Conservation (phyloP, 768 basidiomycete species). For the Gloeophyllum trabeum region DNA sequence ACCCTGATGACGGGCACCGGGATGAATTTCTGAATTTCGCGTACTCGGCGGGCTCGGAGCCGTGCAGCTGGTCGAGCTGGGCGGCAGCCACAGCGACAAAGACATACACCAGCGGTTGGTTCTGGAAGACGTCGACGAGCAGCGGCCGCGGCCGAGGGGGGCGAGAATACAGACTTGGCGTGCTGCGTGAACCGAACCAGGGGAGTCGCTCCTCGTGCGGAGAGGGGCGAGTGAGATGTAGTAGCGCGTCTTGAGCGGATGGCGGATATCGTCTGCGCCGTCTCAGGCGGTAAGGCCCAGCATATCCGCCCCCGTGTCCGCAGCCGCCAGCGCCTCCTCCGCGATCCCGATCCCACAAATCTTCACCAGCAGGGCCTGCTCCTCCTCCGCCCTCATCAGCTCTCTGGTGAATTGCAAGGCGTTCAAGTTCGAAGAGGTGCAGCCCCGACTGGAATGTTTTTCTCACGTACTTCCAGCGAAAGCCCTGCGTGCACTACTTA, state of each 20-base stretch:
- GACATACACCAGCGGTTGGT: conserved; percentile 63
- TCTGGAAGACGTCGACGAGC: conserved; percentile 93
- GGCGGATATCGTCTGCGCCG: conserved; percentile 22
- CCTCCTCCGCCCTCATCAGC: no score
- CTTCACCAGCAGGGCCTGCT: no score
- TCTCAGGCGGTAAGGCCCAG: conserved; percentile 68
- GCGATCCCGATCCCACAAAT: conserved; percentile 81
- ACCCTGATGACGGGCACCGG: conserved; percentile 88
- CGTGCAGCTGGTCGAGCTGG: conserved; percentile 90
- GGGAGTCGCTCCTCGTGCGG: conserved; percentile 28
- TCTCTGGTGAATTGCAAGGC: no score
- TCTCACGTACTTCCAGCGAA: no score
- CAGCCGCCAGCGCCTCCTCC: conserved; percentile 68
- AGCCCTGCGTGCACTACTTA: no score
- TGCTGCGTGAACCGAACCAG: conserved; percentile 67
- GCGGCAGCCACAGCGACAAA: conserved; percentile 49
- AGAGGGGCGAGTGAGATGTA: no score
- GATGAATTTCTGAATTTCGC: conserved; percentile 71
- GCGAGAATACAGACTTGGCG: no score
- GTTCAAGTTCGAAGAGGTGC: no score
- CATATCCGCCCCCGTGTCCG: conserved; percentile 84
- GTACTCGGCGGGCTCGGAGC: conserved; percentile 79
- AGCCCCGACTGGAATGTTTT: no score
- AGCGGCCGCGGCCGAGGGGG: conserved; percentile 41
- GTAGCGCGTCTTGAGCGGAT: not conserved